Conservation (phyloP, 2,329 filamentous ascomycete species). For the Colletotrichum chrysophilum region DNA sequence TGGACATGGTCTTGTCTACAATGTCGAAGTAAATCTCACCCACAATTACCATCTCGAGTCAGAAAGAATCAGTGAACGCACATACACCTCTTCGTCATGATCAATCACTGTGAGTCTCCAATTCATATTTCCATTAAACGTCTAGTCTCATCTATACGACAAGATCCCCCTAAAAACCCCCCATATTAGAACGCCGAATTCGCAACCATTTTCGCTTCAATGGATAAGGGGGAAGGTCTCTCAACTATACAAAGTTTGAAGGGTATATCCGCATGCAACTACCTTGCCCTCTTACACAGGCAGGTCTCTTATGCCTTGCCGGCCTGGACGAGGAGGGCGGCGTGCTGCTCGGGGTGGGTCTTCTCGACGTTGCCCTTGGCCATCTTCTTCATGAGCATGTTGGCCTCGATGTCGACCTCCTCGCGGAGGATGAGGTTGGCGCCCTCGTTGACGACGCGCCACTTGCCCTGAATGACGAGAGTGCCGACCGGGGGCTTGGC, state of each 20-base stretch:
- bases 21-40: rapidly evolving
- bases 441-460: constrained; percentile 11
- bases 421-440: constrained; percentile 11
- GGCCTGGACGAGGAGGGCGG: constrained; percentile 16
- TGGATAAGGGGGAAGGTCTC: background rate
- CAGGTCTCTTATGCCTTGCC: constrained; percentile 8
- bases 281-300: background rate
- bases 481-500: constrained; percentile 20
- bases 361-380: constrained; percentile 22
- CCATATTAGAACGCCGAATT: constrained; percentile 1
- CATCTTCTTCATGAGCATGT: constrained; percentile 22
- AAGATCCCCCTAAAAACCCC: background rate
- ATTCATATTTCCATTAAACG: constrained; percentile 3
- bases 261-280: background rate
- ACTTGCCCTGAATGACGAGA: constrained; percentile 16
- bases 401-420: constrained; percentile 20
- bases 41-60: rapidly evolving
- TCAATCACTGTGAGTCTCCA: background rate
- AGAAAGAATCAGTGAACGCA: rapidly evolving
- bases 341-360: constrained; percentile 20
- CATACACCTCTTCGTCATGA: rapidly evolving
- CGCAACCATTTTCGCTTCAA: background rate
- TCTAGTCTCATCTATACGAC: background rate
- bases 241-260: background rate
- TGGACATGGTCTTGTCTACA: rapidly evolving